A percentile compares a stretch with the other conserved stretches of the same genome.
phyloP scores from a whole-genome alignment of 805 yeast genomes.

The Candida mattraensis region DNA sequence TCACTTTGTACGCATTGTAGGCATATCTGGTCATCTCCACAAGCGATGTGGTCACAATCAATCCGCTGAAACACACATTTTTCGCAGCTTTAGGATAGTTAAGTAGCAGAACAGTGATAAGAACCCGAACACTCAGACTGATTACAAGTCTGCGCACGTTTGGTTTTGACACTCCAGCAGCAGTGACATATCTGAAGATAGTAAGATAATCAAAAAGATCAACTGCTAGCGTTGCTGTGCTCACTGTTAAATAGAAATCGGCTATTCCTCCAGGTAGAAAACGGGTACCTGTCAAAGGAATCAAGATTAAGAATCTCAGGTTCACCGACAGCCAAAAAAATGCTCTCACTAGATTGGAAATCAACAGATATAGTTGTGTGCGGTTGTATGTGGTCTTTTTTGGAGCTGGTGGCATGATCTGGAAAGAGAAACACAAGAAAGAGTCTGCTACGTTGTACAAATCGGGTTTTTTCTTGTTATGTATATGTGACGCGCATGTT shows the following conservation, averaged over 20 bases:
- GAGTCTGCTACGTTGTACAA: slow-evolving; percentile 14
- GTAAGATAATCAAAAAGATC: slow-evolving; percentile 24
- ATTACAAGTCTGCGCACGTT: slow-evolving; percentile 11
- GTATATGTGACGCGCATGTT: too few species aligned
- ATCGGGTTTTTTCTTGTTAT: too few species aligned
- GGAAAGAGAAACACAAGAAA: slow-evolving; percentile 7
- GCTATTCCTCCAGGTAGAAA: slow-evolving; percentile 74
- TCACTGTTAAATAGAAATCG: slow-evolving; percentile 46
- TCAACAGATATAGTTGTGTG: slow-evolving; percentile 24
- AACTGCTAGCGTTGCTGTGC: slow-evolving; percentile 10
- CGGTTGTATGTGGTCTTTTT: slow-evolving; percentile 18
- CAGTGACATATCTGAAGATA: slow-evolving; percentile 19
- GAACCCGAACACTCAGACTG: slow-evolving; percentile 12
- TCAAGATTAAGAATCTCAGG: slow-evolving; percentile 48
- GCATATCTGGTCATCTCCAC: slow-evolving; percentile 26
- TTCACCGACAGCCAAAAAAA: slow-evolving; percentile 50
- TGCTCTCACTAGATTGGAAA: slow-evolving; percentile 31
- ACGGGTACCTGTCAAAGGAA: slow-evolving; percentile 63
- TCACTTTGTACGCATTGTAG: slow-evolving; percentile 29
- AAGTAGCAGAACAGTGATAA: slow-evolving; percentile 19
- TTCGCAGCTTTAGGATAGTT: slow-evolving; percentile 31
- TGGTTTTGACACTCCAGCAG: slow-evolving; percentile 13
- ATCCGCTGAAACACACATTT: slow-evolving; percentile 22
- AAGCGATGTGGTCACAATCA: slow-evolving; percentile 24
- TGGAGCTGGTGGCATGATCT: slow-evolving; percentile 10